Percentiles rank a stretch among this genome's conserved stretches.
Conservation (phyloP, 495 filamentous ascomycete species). For the Gamarada debralockiae region DNA sequence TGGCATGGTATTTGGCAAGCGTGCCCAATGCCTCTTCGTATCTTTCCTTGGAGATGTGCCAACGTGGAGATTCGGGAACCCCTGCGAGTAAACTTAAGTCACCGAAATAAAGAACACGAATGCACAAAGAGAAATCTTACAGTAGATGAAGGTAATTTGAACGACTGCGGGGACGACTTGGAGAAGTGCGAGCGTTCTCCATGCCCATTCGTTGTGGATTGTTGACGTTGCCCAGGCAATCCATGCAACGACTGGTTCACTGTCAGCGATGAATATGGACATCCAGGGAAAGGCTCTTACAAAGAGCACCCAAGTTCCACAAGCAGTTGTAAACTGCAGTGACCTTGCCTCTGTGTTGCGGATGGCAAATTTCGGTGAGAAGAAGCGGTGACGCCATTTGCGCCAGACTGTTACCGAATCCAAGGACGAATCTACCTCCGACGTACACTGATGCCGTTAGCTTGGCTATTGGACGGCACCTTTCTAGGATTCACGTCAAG, state of each 20-base stretch:
- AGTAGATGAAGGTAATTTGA: conserved; percentile 45
- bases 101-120: too few relatives aligned
- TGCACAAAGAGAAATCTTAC: conserved; percentile 40
- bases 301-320: conserved; percentile 42
- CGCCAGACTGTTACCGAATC: conserved; percentile 42
- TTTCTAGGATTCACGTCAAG: not conserved
- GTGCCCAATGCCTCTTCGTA: conserved; percentile 57
- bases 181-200: conserved; percentile 50
- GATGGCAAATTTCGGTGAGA: conserved; percentile 51
- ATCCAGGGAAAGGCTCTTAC: conserved; percentile 15
- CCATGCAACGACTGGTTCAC: conserved; percentile 36
- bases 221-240: conserved; percentile 31
- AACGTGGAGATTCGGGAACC: conserved; percentile 56
- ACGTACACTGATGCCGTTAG: conserved; percentile 40
- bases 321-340: conserved; percentile 52
- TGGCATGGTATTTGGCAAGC: conserved; percentile 54
- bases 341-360: conserved; percentile 49
- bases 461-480: conserved; percentile 25
- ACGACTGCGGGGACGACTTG: conserved; percentile 48
- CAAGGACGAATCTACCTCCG: conserved; percentile 37
- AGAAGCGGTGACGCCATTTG: conserved; percentile 46
- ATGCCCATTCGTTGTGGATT: conserved; percentile 44
- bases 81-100: not conserved
- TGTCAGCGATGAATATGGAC: conserved; percentile 1
- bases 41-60: conserved; percentile 60